phyloP scores from a whole-genome alignment of 768 basidiomycete genomes.

The Cyathus striatus region DNA sequence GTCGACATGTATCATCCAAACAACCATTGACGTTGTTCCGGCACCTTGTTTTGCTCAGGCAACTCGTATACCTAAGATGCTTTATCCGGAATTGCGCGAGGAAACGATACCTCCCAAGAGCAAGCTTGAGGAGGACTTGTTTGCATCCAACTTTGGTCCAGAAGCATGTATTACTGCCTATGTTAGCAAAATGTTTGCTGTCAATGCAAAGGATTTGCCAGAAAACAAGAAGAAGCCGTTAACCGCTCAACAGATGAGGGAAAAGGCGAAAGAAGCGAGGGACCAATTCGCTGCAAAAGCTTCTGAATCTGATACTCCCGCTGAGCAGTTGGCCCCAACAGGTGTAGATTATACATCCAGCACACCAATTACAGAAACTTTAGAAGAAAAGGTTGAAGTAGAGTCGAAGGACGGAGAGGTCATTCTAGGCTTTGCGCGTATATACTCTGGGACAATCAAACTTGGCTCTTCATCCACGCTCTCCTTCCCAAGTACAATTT shows the following conservation, averaged over 20 bases:
- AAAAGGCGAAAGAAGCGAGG: slow-evolving; percentile 52
- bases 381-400: slow-evolving; percentile 13
- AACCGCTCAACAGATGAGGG: slow-evolving; percentile 81
- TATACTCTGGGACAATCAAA: slow-evolving; percentile 85
- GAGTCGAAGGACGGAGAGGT: slow-evolving; percentile 46
- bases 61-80: slow-evolving; percentile 83
- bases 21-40: slow-evolving; percentile 91
- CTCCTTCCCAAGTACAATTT: slow-evolving; percentile 85
- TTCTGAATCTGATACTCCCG: slow-evolving; percentile 7
- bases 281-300: slow-evolving; percentile 11
- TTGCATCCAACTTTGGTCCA: slow-evolving; percentile 54
- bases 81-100: slow-evolving; percentile 76
- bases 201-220: slow-evolving; percentile 74
- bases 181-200: slow-evolving; percentile 98
- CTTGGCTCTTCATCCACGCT: slow-evolving; percentile 60
- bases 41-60: slow-evolving; percentile 79
- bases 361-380: slow-evolving; percentile 6
- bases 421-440: slow-evolving; percentile 86
- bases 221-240: slow-evolving; percentile 75
- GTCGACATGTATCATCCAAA: slow-evolving; percentile 88
- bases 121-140: slow-evolving; percentile 82
- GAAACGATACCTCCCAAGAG: slow-evolving; percentile 57
- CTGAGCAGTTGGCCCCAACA: no score
- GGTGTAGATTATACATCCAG: slow-evolving; percentile 8
- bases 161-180: slow-evolving; percentile 73